Evolutionary conservation across 2,329 filamentous ascomycete genomes (phyloP).

Genomic region (Aspergillus hiratsukae): DNA sequence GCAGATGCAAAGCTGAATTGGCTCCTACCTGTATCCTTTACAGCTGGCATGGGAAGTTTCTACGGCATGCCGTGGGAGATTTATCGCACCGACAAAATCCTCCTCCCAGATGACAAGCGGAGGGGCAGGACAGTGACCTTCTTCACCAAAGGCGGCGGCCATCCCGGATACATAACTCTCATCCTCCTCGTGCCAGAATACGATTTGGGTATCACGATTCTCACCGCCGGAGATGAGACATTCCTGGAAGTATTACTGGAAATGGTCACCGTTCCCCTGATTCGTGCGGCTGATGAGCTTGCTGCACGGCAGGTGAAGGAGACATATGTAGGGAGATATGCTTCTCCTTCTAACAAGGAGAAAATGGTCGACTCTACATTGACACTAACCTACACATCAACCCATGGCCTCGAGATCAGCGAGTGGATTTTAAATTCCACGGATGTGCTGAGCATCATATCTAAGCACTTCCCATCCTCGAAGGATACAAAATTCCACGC

Average conservation of each 20-base stretch:
- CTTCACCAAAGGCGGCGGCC: constrained; percentile 42
- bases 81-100: constrained; percentile 37
- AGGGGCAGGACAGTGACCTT: constrained; percentile 33
- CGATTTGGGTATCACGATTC: constrained; percentile 40
- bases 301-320: constrained; percentile 7
- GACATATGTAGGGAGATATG: constrained; percentile 8
- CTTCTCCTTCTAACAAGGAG: not conserved
- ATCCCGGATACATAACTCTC: constrained; percentile 40
- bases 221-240: constrained; percentile 21
- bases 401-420: not conserved
- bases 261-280: constrained; percentile 11
- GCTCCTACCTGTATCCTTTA: constrained; percentile 38
- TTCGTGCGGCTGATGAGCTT: constrained; percentile 16
- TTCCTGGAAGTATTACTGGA: constrained; percentile 9
- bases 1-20: constrained; percentile 40
- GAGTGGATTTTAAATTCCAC: constrained; percentile 9
- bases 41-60: constrained; percentile 33
- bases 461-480: not conserved
- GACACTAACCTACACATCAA: not conserved
- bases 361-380: not conserved
- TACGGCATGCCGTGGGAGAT: constrained; percentile 50
- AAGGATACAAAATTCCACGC: not conserved
- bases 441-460: not conserved
- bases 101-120: constrained; percentile 25
- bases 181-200: constrained; percentile 43